Evolutionary conservation across 345 rosid genomes (phyloP).

Genomic region (Eucalyptus tenuipes): DNA sequence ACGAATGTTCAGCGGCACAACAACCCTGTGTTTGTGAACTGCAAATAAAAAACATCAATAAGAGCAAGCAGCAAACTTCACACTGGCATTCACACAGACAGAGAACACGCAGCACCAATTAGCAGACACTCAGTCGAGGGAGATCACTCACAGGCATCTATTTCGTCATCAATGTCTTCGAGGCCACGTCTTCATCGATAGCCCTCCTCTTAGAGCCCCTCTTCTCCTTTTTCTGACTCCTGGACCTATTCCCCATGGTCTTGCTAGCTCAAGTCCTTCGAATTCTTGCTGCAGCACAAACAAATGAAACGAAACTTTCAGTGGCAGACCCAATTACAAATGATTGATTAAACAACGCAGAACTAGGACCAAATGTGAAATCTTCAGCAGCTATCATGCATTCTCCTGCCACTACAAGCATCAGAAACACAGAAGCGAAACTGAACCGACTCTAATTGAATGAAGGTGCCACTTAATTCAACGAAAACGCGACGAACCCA

Average conservation of each 20-base stretch:
- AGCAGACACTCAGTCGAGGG: neutral
- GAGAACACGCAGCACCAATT: neutral
- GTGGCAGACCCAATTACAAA: neutral
- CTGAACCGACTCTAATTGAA: too few relatives aligned
- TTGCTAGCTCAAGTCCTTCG: neutral
- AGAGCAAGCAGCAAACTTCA: neutral
- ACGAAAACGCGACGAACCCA: neutral
- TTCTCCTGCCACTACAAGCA: neutral
- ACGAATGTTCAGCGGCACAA: constrained; percentile 51
- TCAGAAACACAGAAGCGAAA: neutral
- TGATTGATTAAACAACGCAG: neutral
- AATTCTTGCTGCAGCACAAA: neutral
- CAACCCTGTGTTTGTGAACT: constrained; percentile 84
- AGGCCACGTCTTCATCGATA: constrained; percentile 15
- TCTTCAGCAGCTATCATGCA: neutral
- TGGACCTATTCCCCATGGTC: constrained; percentile 48
- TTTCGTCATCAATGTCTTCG: constrained; percentile 51
- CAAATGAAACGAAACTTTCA: neutral
- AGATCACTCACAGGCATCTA: constrained; percentile 40
- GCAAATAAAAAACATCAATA: neutral
- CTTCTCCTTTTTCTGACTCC: constrained; percentile 20
- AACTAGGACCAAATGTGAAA: neutral
- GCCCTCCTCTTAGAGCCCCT: constrained; percentile 24
- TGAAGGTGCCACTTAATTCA: neutral
- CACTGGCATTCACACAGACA: neutral